Base-by-base conservation (phyloP, 371 early-diverging fungal genomes). In the Actinomucor elegans region DNA sequence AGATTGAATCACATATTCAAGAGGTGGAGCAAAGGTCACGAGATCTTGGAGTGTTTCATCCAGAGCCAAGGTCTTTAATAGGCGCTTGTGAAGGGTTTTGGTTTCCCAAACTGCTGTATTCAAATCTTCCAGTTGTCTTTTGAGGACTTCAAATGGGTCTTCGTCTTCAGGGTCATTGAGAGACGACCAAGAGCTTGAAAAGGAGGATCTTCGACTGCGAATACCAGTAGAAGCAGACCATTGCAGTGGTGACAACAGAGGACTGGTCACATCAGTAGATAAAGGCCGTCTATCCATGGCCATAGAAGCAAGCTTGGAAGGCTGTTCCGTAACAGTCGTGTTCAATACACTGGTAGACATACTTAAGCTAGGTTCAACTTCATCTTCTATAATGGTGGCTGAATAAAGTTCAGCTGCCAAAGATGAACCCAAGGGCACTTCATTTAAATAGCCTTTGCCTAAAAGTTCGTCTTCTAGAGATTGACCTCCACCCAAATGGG, bases 351-450 rank as follows among this genome's bases (percentile, higher is more conserved):
- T 45, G 15, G 45, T 11, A 17, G 20, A 28, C 18, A 29, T 17
- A 26, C 29, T 17, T 9, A 29, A 4, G 17, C 18, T 46, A 58
- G 34, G 18, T 50, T 45, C 68, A 32, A 41, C 31, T 33, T 28
- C 20, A 23, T 50, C 45, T 36, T 51, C 47, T n/a, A 26, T 18
- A 17, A 35, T 18, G 3, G 66, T 66, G 27, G 77, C 77, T 6
- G 77, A 76, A 48, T 76, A 69, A 9, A 76, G 61, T 55, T 76
- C 77, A n/a, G 77, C 77, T 17, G 77, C 77, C 26, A 76, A 51
- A 37, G 77, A 76, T 26, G 77, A 73, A 7, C 73, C 73, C 32
- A 76, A 43, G 23, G 69, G 75, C 17, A 63, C 57, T 31, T 59
- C 61, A 21, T 65, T 64, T 21, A 62, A 24, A 35, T 76, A 73